phyloP scores from a whole-genome alignment of 2,329 filamentous ascomycete species.

The Fusarium staphyleae region DNA sequence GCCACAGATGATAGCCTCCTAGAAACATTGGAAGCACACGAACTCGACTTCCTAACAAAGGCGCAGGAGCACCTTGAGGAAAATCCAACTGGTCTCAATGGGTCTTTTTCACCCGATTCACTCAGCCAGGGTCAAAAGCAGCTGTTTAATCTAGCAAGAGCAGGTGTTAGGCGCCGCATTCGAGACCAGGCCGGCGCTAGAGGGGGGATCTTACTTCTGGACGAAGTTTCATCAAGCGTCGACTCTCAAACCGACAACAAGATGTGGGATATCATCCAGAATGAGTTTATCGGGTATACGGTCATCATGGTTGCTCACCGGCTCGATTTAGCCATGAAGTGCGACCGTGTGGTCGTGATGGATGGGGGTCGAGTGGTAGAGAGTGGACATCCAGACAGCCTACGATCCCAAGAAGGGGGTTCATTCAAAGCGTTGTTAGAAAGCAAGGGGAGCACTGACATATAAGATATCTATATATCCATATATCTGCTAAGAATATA shows the following conservation, averaged over 20 bases:
- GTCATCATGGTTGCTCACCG: slow-evolving; percentile 57
- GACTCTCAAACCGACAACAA: slow-evolving; percentile 49
- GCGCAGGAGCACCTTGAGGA: slow-evolving; percentile 40
- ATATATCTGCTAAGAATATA: too few species aligned
- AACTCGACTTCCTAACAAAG: slow-evolving; percentile 40
- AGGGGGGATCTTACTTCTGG: slow-evolving; percentile 46
- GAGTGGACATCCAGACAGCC: slow-evolving; percentile 22
- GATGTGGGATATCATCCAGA: slow-evolving; percentile 49
- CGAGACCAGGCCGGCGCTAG: not conserved
- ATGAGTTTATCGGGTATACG: slow-evolving; percentile 55
- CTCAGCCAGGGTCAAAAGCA: slow-evolving; percentile 67
- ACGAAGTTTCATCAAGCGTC: slow-evolving; percentile 51
- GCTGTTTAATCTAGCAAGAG: slow-evolving; percentile 66
- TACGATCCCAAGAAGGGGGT: not conserved
- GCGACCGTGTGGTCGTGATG: slow-evolving; percentile 58
- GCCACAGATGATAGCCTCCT: slow-evolving; percentile 42
- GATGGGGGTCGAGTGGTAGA: slow-evolving; percentile 55
- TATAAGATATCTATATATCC: not conserved
- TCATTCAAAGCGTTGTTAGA: not conserved
- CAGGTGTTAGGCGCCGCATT: slow-evolving; percentile 54
- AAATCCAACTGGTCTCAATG: slow-evolving; percentile 50
- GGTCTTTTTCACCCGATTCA: slow-evolving; percentile 11
- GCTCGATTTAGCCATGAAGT: slow-evolving; percentile 57
- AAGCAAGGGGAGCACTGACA: not conserved
- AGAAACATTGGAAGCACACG: slow-evolving; percentile 42